Percentiles rank a stretch among this genome's conserved stretches.
Evolutionary conservation across 768 basidiomycete species (phyloP).

Genomic region (Leccinum olivaceopallidum): DNA sequence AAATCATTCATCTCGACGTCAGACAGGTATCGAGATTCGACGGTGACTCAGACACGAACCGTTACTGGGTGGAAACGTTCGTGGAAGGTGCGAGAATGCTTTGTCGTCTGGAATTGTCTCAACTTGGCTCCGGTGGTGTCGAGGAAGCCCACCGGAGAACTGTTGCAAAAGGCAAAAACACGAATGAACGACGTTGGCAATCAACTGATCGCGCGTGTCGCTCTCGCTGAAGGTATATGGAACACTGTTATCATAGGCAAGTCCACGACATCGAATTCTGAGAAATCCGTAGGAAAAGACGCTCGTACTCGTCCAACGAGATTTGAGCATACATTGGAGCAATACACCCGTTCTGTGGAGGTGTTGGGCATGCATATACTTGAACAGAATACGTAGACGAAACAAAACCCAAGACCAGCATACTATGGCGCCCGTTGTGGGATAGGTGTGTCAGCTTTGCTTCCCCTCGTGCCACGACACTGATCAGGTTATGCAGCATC

Average conservation of each 20-base stretch:
- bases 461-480: no score
- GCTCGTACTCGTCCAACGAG: conserved; percentile 57
- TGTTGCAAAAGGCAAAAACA: conserved; percentile 59
- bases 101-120: conserved; percentile 48
- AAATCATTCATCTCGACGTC: no score
- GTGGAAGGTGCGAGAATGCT: conserved; percentile 70
- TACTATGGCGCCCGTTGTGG: no score
- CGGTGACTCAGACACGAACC: conserved; percentile 61
- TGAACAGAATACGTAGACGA: no score
- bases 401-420: no score
- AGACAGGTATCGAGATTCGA: conserved; percentile 29
- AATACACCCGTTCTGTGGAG: conserved; percentile 50
- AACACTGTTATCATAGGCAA: no score
- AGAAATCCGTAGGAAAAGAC: conserved; percentile 56
- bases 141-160: conserved; percentile 48
- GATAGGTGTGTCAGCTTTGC: no score
- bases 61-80: conserved; percentile 74
- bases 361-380: conserved; percentile 18
- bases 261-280: not conserved
- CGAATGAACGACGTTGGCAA: conserved; percentile 51
- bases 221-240: conserved; percentile 73
- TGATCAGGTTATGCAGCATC: no score
- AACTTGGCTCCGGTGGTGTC: conserved; percentile 43
- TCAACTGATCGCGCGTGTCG: conserved; percentile 57
- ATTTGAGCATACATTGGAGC: conserved; percentile 55